Conservation (phyloP, 345 rosid genomes). For the Kandelia obovata region DNA sequence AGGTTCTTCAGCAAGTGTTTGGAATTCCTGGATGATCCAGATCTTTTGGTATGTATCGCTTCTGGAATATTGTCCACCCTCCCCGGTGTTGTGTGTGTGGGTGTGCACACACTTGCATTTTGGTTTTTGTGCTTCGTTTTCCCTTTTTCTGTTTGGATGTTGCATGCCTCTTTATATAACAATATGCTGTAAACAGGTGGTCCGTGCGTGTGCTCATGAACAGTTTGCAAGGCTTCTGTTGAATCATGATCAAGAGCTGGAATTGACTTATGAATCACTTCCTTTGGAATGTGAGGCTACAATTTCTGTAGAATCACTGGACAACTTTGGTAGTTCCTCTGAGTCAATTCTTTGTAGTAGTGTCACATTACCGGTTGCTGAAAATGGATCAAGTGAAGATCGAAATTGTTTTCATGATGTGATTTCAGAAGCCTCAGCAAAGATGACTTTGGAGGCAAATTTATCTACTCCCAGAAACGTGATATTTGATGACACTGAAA, state of each 20-base stretch:
- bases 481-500: conserved; percentile 25
- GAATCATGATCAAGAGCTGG: conserved; percentile 57
- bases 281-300: conserved; percentile 52
- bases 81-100: not conserved
- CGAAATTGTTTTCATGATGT: conserved; percentile 20
- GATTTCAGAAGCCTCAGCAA: conserved; percentile 33
- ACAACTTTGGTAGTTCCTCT: conserved; percentile 32
- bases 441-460: conserved; percentile 41
- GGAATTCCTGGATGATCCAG: conserved; percentile 77
- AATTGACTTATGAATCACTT: conserved; percentile 52
- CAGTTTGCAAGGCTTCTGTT: conserved; percentile 92
- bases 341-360: conserved; percentile 40
- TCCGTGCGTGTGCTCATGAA: conserved; percentile 93
- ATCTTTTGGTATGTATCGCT: conserved; percentile 57
- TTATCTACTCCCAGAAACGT: conserved; percentile 27
- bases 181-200: conserved; percentile 50
- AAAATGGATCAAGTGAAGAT: conserved; percentile 31
- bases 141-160: not conserved
- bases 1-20: conserved; percentile 73
- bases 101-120: not conserved
- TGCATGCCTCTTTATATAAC: conserved; percentile 8
- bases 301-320: conserved; percentile 53
- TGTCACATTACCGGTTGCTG: conserved; percentile 25
- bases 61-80: not conserved
- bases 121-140: not conserved